Evolutionary conservation across 139 green algal genomes (phyloP), one percentile per base, ranked within the genome.

Genomic region (Coelastrella sp.): DNA sequence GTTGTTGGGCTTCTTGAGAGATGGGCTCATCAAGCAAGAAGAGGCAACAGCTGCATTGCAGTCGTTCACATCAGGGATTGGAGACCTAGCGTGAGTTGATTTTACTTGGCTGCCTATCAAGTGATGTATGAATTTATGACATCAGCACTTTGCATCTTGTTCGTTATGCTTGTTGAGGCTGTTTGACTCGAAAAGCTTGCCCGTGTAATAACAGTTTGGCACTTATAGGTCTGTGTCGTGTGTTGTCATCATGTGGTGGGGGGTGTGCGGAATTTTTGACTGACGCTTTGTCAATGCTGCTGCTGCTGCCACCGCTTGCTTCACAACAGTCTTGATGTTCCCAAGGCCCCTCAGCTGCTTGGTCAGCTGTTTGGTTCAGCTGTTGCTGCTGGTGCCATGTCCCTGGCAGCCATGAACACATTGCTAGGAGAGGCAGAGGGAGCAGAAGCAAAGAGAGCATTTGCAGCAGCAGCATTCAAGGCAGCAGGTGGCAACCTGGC

Each of bases 31-130:
- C 79, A 83, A 37, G 25, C 41, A 41, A 21, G 88, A 86, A 23
- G 90, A 95, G 41, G 51, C 96, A 9, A 45, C 92, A 34, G 69
- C 69, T 6, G 94, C 86, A n/a, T 83, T 96, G 17, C 51, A 78
- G 6, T 73, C 59, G 0, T 90, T 85, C 50, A 91, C 91, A 41
- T 86, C 79, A 27, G 51, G 86, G 69, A 85, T 98, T 71, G 94
- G 94, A 77, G 93, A 96, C 83, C 76, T 96, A 30, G 92, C 88
- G 89, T 94, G 84, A 34, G 64, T 41, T n/a, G n/a, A n/a, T n/a
- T n/a, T n/a, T n/a, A n/a, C n/a, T n/a, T n/a, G n/a, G n/a, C n/a
- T n/a, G n/a, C n/a, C n/a, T n/a, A n/a, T n/a, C 48, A 60, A 40
- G 21, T 35, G 68, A 37, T 35, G 40, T 66, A 66, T 2, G 2